Percentiles rank a stretch among this genome's conserved stretches.
These are phyloP conservation scores for Xylariales sp. DNA, from an alignment of 2,329 filamentous ascomycete genomes.

Conservation along the genomic window DNA sequence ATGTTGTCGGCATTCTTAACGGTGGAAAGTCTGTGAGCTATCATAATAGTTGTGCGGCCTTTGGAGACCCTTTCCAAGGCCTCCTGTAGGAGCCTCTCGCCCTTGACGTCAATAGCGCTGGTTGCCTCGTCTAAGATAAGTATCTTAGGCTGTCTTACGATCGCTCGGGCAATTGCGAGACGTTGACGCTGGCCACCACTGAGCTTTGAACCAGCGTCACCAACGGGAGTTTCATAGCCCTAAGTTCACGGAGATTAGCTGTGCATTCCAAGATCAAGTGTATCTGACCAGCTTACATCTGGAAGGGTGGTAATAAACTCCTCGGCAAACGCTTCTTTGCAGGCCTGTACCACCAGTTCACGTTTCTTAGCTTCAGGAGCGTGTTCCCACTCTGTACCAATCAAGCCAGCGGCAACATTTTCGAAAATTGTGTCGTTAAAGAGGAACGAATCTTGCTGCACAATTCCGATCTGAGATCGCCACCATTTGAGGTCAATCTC, in stretches of 20 bases:
- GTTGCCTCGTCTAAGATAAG: slow-evolving; percentile 67
- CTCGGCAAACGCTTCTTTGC: slow-evolving; percentile 52
- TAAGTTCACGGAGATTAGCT: too few relatives aligned
- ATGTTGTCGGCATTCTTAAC: slow-evolving; percentile 37
- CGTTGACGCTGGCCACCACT: slow-evolving; percentile 67
- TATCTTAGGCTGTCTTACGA: slow-evolving; percentile 60
- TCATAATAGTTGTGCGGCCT: slow-evolving; percentile 60
- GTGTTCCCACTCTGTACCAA: slow-evolving; percentile 48
- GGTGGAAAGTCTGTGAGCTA: slow-evolving; percentile 59
- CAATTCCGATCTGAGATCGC: slow-evolving; percentile 58
- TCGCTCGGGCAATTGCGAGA: slow-evolving; percentile 61
- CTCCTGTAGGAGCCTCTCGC: slow-evolving; percentile 48
- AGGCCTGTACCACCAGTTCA: slow-evolving; percentile 46
- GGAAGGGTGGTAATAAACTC: slow-evolving; percentile 53
- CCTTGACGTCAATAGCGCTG: slow-evolving; percentile 44
- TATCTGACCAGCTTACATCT: slow-evolving; percentile 24
- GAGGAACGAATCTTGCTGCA: slow-evolving; percentile 64
- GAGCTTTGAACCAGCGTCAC: slow-evolving; percentile 60
- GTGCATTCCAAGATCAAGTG: too few relatives aligned
- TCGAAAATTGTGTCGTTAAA: slow-evolving; percentile 62
- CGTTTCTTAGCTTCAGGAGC: slow-evolving; percentile 40
- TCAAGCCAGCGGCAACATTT: slow-evolving; percentile 57
- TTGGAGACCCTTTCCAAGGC: slow-evolving; percentile 52
- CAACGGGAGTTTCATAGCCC: slow-evolving; percentile 59
- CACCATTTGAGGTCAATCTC: slow-evolving; percentile 60